Conservation (phyloP, 2,329 filamentous ascomycete species). For the Cryphonectria naterciae region DNA sequence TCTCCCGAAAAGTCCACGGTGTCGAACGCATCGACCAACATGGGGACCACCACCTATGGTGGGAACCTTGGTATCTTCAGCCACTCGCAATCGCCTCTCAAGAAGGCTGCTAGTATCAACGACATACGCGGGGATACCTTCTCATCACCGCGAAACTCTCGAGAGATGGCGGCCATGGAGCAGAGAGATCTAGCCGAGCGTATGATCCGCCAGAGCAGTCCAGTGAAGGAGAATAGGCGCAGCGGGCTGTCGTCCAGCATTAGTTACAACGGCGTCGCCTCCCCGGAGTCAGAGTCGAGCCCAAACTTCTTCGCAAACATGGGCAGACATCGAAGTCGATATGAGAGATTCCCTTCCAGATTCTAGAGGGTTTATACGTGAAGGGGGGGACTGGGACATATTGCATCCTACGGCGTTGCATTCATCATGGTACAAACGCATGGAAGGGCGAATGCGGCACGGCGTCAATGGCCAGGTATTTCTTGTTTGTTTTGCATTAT, state of each 20-base stretch:
- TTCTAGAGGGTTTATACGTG: conserved; percentile 22
- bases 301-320: conserved; percentile 43
- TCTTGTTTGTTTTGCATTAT: not conserved
- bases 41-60: conserved; percentile 51
- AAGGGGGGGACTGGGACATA: not conserved
- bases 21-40: conserved; percentile 31
- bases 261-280: conserved; percentile 18
- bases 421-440: conserved; percentile 8
- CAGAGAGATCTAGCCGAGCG: conserved; percentile 46
- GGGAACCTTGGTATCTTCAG: conserved; percentile 81
- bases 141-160: conserved; percentile 60
- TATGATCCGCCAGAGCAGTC: conserved; percentile 44
- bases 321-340: conserved; percentile 41
- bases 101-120: conserved; percentile 72
- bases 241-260: conserved; percentile 27
- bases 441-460: conserved; percentile 17
- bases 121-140: conserved; percentile 52
- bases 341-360: conserved; percentile 48
- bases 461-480: conserved; percentile 17
- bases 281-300: conserved; percentile 23
- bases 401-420: conserved; percentile 27
- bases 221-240: conserved; percentile 44
- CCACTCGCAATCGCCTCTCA: conserved; percentile 80
- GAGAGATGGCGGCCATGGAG: conserved; percentile 64
- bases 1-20: conserved; percentile 19